Conservation (phyloP, 805 yeast species). For the Metschnikowia lunata region DNA sequence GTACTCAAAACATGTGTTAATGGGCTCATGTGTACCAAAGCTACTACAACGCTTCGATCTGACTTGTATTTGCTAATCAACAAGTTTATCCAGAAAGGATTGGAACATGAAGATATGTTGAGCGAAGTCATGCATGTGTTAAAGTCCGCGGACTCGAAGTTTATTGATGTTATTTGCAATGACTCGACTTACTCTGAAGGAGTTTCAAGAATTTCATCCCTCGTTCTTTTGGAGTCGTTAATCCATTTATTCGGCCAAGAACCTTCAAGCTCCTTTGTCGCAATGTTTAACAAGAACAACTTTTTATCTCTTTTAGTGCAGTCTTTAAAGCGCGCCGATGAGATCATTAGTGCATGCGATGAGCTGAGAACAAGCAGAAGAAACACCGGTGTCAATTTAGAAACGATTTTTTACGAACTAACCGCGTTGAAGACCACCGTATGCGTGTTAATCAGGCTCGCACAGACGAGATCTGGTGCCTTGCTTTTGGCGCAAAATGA, state of each 20-base stretch:
- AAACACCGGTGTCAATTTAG: constrained; percentile 38
- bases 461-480: constrained; percentile 76
- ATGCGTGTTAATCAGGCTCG: constrained; percentile 66
- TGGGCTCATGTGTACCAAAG: constrained; percentile 67
- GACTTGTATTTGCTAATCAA: constrained; percentile 74
- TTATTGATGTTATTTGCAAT: constrained; percentile 62
- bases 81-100: constrained; percentile 54
- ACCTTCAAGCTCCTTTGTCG: constrained; percentile 50
- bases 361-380: constrained; percentile 10
- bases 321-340: constrained; percentile 67
- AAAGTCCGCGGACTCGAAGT: constrained; percentile 52
- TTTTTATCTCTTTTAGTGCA: constrained; percentile 61
- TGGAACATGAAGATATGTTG: constrained; percentile 38
- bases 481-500: constrained; percentile 70
- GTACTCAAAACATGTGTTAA: constrained; percentile 69
- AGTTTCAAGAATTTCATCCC: constrained; percentile 65
- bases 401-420: constrained; percentile 62
- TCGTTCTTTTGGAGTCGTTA: constrained; percentile 67
- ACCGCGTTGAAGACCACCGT: constrained; percentile 72
- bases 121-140: constrained; percentile 51
- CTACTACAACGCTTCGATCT: constrained; percentile 66
- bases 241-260: constrained; percentile 51
- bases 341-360: constrained; percentile 42
- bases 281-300: constrained; percentile 59
- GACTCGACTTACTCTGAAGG: constrained; percentile 84